Evolutionary conservation across 768 basidiomycete species (phyloP), one percentile per base, ranked within the genome.

Genomic region (Mycena olivaceomarginata): DNA sequence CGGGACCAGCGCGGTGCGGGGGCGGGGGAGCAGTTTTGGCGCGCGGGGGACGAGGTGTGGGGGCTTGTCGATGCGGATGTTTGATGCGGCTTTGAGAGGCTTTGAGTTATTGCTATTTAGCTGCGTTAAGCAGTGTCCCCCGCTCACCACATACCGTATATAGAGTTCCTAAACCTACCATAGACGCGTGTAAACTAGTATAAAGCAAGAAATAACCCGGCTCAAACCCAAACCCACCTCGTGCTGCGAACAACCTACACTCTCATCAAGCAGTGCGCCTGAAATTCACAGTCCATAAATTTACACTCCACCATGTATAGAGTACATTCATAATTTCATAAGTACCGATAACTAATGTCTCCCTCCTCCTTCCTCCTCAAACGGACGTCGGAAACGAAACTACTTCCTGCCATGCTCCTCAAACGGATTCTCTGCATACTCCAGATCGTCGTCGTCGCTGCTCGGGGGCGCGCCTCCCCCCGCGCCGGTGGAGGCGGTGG

Each of bases 371-470:
- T 45, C 22, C 22, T 22, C 41, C 40, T 59, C 59, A 16, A 25
- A 25, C 25, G 25, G 25, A 25, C 25, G 25, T 25, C 25, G 25
- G 25, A 25, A 25, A 25, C 57, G 72, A 59, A 40, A 65, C 12
- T 59, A 59, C 72, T 82, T 82, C 70, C 74, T 81, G 1, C 51
- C 77, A 31, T 31, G 31, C 66, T 94, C 93, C 72, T 95, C 94
- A 76, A 95, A 95, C 46, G 94, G 94, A 80, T 92, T 94, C 88
- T 94, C 93, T 5, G 90, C 89, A 83, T 94, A 95, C 83, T 94
- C 94, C 79, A 94, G 81, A n/a, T 91, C 92, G 70, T 92, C 92
- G 9, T 89, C 86, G 56, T 89, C 86, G 74, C 77, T 83, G 76
- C 51, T 80, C 64, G 74, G 77, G 69, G 72, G 77, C 70, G 31